These are phyloP conservation scores for Candida neerlandica DNA, from an alignment of 1,139 yeast species.

Conservation along the genomic window DNA sequence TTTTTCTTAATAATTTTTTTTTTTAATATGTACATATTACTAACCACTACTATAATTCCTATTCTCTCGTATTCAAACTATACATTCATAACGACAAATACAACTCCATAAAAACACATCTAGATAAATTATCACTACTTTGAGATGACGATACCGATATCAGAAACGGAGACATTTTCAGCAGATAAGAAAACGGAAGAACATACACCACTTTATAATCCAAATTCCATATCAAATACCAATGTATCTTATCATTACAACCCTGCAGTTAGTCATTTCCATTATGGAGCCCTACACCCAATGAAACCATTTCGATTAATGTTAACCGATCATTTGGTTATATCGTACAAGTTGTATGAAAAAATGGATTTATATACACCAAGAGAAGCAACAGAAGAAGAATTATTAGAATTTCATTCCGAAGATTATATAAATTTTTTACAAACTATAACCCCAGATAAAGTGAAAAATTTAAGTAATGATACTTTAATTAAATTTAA, in stretches of 20 bases:
- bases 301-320: slow-evolving; percentile 97
- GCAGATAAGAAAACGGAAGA: slow-evolving; percentile 59
- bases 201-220: slow-evolving; percentile 62
- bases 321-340: slow-evolving; percentile 90
- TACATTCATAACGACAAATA: no score
- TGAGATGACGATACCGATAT: slow-evolving; percentile 20
- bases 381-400: slow-evolving; percentile 77
- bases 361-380: slow-evolving; percentile 90
- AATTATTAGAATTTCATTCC: slow-evolving; percentile 78
- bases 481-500: slow-evolving; percentile 72
- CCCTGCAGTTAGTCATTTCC: slow-evolving; percentile 79
- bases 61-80: no score
- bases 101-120: no score
- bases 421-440: slow-evolving; percentile 86
- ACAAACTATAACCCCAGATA: slow-evolving; percentile 80
- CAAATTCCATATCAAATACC: slow-evolving; percentile 35
- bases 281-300: slow-evolving; percentile 91
- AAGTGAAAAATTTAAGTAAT: slow-evolving; percentile 58
- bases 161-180: slow-evolving; percentile 39
- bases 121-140: no score
- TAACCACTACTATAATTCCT: no score
- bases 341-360: slow-evolving; percentile 82
- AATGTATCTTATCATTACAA: slow-evolving; percentile 88
- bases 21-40: no score
- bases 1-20: no score